Conservation (phyloP, 2,329 filamentous ascomycete genomes). For the Nemania abortiva region DNA sequence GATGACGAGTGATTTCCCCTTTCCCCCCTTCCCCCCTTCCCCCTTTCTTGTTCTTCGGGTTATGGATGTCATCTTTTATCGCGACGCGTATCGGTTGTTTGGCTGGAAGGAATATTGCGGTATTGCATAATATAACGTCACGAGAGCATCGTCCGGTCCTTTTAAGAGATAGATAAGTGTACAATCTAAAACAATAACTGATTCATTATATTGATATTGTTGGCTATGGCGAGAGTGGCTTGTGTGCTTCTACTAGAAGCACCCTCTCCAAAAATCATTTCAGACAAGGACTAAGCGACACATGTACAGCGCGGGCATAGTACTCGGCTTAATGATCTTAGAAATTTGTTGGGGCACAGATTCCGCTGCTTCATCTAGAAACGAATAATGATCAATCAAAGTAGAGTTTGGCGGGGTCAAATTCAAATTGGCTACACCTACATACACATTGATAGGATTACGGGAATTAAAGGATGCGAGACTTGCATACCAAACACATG, state of each 20-base stretch:
- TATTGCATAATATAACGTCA: background rate
- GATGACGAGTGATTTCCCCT: constrained; percentile 30
- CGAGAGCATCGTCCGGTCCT: background rate
- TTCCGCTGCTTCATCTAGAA: background rate
- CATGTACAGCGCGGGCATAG: background rate
- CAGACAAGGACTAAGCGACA: background rate
- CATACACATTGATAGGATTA: background rate
- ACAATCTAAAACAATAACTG: background rate
- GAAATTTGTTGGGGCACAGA: background rate
- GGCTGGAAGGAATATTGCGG: background rate
- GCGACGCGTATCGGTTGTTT: constrained; percentile 6
- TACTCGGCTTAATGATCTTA: background rate
- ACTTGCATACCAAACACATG: background rate
- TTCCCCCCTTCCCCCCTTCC: background rate
- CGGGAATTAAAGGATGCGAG: background rate
- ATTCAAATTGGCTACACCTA: background rate
- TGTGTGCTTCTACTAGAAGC: too few relatives aligned
- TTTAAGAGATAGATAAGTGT: background rate
- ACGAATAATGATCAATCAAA: background rate
- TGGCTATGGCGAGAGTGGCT: too few relatives aligned
- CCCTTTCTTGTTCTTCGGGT: background rate
- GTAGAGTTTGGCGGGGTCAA: background rate
- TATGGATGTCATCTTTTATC: constrained; percentile 3
- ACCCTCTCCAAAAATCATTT: background rate
- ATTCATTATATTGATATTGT: background rate